Percentiles rank a stretch among this genome's conserved stretches.
phyloP scores from a whole-genome alignment of 1,284 basidiomycete species.

The Boletellus sp. region DNA sequence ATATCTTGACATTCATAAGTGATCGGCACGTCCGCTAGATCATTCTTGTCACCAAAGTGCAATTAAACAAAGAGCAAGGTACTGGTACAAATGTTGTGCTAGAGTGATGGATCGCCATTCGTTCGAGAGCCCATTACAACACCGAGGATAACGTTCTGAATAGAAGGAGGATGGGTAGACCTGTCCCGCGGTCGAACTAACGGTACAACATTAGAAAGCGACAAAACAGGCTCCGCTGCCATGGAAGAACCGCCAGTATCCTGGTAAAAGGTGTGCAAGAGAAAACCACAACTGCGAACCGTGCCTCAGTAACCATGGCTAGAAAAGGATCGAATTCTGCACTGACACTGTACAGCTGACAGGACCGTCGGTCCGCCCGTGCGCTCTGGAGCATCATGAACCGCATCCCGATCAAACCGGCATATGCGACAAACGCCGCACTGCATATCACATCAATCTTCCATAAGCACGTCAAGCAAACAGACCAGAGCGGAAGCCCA shows the following conservation, averaged over 20 bases:
- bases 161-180: too few relatives aligned
- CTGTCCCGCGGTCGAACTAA: constrained; percentile 6
- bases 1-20: too few relatives aligned
- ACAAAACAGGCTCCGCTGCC: constrained; percentile 12
- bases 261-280: constrained; percentile 31
- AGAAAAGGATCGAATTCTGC: neutral
- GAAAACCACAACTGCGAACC: constrained; percentile 30
- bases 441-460: constrained; percentile 24
- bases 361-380: constrained; percentile 31
- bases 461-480: constrained; percentile 29
- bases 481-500: constrained; percentile 29
- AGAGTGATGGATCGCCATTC: neutral
- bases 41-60: too few relatives aligned
- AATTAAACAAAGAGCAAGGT: too few relatives aligned
- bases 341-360: constrained; percentile 35
- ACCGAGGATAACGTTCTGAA: too few relatives aligned
- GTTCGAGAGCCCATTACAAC: too few relatives aligned
- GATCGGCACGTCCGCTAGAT: too few relatives aligned
- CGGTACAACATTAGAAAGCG: constrained; percentile 10
- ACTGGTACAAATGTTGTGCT: too few relatives aligned
- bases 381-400: constrained; percentile 26
- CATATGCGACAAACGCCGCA: constrained; percentile 30
- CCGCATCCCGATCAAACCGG: constrained; percentile 27
- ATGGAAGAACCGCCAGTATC: constrained; percentile 31
- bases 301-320: neutral